phyloP scores from a whole-genome alignment of 129 eudicot genomes.

The Helianthus tuberosus region DNA sequence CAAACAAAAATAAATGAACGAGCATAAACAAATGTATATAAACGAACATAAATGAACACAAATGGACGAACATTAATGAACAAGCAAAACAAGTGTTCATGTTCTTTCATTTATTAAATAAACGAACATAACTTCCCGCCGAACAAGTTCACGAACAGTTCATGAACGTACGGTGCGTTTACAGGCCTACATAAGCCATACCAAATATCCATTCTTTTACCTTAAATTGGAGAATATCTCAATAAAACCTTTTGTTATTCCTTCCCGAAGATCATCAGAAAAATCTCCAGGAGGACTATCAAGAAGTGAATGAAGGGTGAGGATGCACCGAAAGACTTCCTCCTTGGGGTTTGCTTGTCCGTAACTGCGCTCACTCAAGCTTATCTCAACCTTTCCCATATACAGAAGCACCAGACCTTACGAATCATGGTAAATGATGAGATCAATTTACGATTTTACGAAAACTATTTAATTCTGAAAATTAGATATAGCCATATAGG shows the following conservation, averaged over 20 bases:
- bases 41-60: too few species aligned
- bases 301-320: conserved; percentile 84
- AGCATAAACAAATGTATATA: too few species aligned
- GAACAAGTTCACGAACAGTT: too few species aligned
- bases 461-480: not conserved
- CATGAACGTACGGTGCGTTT: too few species aligned
- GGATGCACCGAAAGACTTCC: conserved; percentile 72
- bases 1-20: too few species aligned
- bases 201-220: conserved; percentile 38
- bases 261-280: conserved; percentile 67
- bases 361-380: conserved; percentile 43
- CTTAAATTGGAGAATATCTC: conserved; percentile 62
- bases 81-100: too few species aligned
- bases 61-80: too few species aligned
- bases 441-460: conserved; percentile 1
- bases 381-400: conserved; percentile 75
- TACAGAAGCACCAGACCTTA: conserved; percentile 77
- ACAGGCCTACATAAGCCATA: not conserved
- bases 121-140: too few species aligned
- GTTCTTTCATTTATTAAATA: too few species aligned
- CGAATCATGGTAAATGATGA: conserved; percentile 22
- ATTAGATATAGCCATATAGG: conserved; percentile 20
- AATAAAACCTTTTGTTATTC: conserved; percentile 64
- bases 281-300: conserved; percentile 96
- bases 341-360: conserved; percentile 71